Conservation (phyloP, 441 rosid species). For the Geranium incanum region DNA sequence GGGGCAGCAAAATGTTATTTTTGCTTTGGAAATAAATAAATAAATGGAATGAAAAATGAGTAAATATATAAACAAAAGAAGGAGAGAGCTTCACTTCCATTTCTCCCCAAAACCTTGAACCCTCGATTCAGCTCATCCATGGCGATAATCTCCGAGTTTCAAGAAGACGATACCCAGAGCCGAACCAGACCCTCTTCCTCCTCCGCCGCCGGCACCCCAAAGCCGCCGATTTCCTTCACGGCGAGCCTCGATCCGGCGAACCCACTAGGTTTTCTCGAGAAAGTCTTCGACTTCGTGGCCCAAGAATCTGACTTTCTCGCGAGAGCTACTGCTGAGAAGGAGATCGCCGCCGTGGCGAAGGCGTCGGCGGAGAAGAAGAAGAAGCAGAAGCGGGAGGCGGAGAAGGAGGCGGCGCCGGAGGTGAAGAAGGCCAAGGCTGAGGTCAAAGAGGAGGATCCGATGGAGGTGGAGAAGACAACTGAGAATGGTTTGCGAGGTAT, state of each 20-base stretch:
- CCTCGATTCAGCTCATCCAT: constrained; percentile 7
- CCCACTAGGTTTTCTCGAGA: constrained; percentile 2
- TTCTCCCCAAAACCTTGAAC: not conserved
- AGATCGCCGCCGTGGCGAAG: not conserved
- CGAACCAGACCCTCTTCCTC: not conserved
- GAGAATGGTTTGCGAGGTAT: not conserved
- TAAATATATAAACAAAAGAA: too few species aligned
- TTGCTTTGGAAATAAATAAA: too few species aligned
- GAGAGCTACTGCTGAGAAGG: not conserved
- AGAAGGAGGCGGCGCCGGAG: not conserved
- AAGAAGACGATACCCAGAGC: not conserved
- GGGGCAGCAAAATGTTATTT: too few species aligned
- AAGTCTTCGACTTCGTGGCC: not conserved
- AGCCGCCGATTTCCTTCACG: not conserved
- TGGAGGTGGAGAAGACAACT: not conserved
- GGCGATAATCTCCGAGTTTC: constrained; percentile 2
- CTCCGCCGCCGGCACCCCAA: not conserved
- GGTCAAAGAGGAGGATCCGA: not conserved
- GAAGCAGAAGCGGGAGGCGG: not conserved
- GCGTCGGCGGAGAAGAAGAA: not conserved
- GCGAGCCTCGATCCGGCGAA: constrained; percentile 1
- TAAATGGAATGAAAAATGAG: too few species aligned
- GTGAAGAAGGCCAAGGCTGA: not conserved
- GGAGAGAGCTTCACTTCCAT: not conserved
- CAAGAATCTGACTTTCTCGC: not conserved